These are phyloP conservation scores for Pichia sp. DNA, from an alignment of 1,139 yeast species.

Conservation along the genomic window DNA sequence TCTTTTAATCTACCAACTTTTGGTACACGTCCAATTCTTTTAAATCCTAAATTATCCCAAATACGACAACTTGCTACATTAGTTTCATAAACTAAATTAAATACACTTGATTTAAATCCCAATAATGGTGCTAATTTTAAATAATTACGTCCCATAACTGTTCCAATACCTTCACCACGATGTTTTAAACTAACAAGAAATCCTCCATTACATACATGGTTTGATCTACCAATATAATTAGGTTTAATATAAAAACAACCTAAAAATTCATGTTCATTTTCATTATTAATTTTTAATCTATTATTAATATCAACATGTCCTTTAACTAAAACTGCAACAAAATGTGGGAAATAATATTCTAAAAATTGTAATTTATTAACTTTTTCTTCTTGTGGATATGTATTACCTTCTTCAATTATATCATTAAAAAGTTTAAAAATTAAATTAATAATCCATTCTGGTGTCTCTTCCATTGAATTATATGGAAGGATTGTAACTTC, in stretches of 20 bases:
- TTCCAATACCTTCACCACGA: constrained; percentile 61
- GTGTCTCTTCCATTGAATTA: constrained; percentile 42
- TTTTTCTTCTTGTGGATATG: constrained; percentile 39
- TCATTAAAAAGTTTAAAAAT: constrained; percentile 38
- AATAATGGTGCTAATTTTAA: constrained; percentile 60
- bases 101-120: constrained; percentile 75
- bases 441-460: constrained; percentile 32
- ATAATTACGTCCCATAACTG: constrained; percentile 54
- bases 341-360: constrained; percentile 40
- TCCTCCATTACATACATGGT: constrained; percentile 78
- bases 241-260: constrained; percentile 77
- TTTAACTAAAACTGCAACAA: constrained; percentile 40
- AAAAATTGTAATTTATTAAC: constrained; percentile 33
- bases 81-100: constrained; percentile 71
- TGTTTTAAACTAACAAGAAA: constrained; percentile 52
- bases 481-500: constrained; percentile 80
- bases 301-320: constrained; percentile 26
- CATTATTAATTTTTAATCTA: background rate
- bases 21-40: constrained; percentile 62
- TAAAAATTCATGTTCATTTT: constrained; percentile 32
- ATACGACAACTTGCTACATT: constrained; percentile 61
- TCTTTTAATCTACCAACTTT: constrained; percentile 65
- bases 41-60: constrained; percentile 75
- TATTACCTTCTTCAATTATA: constrained; percentile 45
- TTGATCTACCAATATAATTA: constrained; percentile 69